Conservation (phyloP, 2,329 filamentous ascomycete species). For the Exophiala alcalophila region DNA sequence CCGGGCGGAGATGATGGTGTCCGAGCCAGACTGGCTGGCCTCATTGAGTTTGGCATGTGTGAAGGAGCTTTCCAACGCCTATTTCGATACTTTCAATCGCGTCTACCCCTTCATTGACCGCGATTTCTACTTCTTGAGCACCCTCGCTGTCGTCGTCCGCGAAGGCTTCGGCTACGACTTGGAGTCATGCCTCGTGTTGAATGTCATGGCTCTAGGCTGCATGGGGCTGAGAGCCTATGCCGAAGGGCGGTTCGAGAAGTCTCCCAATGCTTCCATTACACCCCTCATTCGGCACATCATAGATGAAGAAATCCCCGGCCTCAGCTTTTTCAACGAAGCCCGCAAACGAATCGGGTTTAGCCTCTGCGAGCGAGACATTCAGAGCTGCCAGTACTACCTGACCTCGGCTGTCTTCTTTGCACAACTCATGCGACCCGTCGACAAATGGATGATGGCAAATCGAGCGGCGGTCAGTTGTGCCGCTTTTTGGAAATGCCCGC, state of each 20-base stretch:
- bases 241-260: slow-evolving; percentile 47
- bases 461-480: slow-evolving; percentile 52
- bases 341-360: slow-evolving; percentile 52
- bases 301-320: slow-evolving; percentile 48
- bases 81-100: slow-evolving; percentile 55
- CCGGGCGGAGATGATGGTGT: slow-evolving; percentile 5
- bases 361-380: slow-evolving; percentile 50
- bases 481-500: slow-evolving; percentile 33
- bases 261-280: slow-evolving; percentile 26
- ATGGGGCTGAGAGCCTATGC: slow-evolving; percentile 50
- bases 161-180: slow-evolving; percentile 43
- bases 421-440: slow-evolving; percentile 52
- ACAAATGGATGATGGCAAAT: slow-evolving; percentile 54
- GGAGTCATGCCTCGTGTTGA: slow-evolving; percentile 52
- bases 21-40: slow-evolving; percentile 42
- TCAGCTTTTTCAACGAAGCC: slow-evolving; percentile 56
- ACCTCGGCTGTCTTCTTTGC: slow-evolving; percentile 53
- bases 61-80: slow-evolving; percentile 53
- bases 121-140: slow-evolving; percentile 51
- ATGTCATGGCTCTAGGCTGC: slow-evolving; percentile 52
- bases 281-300: slow-evolving; percentile 40
- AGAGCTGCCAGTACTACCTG: slow-evolving; percentile 53
- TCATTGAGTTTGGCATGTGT: slow-evolving; percentile 48
- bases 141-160: slow-evolving; percentile 35
- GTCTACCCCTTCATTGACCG: slow-evolving; percentile 54